phyloP scores from a whole-genome alignment of 768 basidiomycete genomes.

The Amanita rubescens region DNA sequence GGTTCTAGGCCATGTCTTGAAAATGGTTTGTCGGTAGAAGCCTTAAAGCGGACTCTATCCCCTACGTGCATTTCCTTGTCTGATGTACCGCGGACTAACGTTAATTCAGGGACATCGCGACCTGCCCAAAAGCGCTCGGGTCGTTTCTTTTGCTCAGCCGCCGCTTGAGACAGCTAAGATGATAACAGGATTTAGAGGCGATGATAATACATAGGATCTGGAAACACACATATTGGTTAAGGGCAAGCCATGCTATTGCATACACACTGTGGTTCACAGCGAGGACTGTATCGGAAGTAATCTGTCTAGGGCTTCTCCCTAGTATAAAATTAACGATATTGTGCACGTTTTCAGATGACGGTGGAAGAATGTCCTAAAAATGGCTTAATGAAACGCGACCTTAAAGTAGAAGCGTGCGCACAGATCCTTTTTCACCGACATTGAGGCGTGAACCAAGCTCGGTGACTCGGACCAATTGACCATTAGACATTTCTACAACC shows the following conservation, averaged over 20 bases:
- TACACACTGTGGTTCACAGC: slow-evolving; percentile 70
- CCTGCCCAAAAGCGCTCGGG: slow-evolving; percentile 76
- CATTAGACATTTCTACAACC: slow-evolving; percentile 58
- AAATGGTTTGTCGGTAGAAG: slow-evolving; percentile 36
- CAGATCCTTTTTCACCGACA: slow-evolving; percentile 71
- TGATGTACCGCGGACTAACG: slow-evolving; percentile 50
- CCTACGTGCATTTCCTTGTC: slow-evolving; percentile 66
- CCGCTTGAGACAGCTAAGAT: slow-evolving; percentile 49
- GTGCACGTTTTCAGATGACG: slow-evolving; percentile 36
- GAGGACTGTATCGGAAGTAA: slow-evolving; percentile 54
- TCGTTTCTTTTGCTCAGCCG: slow-evolving; percentile 50
- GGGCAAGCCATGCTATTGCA: slow-evolving; percentile 79
- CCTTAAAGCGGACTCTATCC: slow-evolving; percentile 59
- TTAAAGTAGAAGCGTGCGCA: slow-evolving; percentile 26
- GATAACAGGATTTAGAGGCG: neutral
- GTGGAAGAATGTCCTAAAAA: slow-evolving; percentile 59
- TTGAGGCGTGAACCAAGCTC: slow-evolving; percentile 71
- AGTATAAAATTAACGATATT: slow-evolving; percentile 40
- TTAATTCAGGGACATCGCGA: slow-evolving; percentile 53
- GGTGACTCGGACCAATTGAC: slow-evolving; percentile 61
- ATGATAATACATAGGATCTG: neutral
- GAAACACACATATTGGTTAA: slow-evolving; percentile 70
- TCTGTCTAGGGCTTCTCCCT: slow-evolving; percentile 37
- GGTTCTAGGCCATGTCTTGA: slow-evolving; percentile 55
- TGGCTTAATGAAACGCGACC: neutral